Evolutionary conservation across 1,284 basidiomycete genomes (phyloP).

Genomic region (Ustilago xerochloae): DNA sequence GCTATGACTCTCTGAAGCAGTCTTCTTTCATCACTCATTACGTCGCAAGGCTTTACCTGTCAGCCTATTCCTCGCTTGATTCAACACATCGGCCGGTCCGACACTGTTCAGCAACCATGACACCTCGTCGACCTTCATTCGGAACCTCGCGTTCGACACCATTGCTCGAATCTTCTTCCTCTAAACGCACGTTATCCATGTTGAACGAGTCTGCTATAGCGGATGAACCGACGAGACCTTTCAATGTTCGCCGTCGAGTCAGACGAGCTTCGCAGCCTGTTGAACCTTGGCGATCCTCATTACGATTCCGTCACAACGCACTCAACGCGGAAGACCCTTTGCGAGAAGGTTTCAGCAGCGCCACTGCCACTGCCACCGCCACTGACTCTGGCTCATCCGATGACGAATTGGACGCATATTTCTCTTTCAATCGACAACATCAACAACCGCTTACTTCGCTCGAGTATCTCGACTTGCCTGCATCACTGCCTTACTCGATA

Average conservation of each 20-base stretch:
- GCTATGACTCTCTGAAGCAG: background rate
- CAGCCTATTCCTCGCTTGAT: background rate
- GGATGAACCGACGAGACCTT: constrained; percentile 34
- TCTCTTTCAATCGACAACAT: constrained; percentile 6
- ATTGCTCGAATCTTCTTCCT: constrained; percentile 11
- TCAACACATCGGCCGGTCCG: constrained; percentile 9
- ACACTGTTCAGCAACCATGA: constrained; percentile 5
- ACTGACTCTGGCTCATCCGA: constrained; percentile 44
- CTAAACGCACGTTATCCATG: background rate
- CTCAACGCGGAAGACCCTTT: constrained; percentile 11
- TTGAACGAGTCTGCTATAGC: constrained; percentile 4
- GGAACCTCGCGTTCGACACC: constrained; percentile 33
- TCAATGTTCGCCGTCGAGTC: constrained; percentile 29
- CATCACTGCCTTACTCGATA: constrained; percentile 53
- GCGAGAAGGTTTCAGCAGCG: constrained; percentile 26
- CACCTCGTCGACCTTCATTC: constrained; percentile 33
- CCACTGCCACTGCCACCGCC: constrained; percentile 41
- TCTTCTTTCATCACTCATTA: background rate
- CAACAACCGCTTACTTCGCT: constrained; percentile 37
- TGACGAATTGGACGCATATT: constrained; percentile 29
- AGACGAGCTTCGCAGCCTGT: constrained; percentile 39
- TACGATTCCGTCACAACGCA: constrained; percentile 18
- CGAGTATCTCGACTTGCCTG: constrained; percentile 55
- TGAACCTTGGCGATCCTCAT: constrained; percentile 1
- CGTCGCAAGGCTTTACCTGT: background rate